Evolutionary conservation across 306 rosid species (phyloP).

Genomic region (Vigna angularis): DNA sequence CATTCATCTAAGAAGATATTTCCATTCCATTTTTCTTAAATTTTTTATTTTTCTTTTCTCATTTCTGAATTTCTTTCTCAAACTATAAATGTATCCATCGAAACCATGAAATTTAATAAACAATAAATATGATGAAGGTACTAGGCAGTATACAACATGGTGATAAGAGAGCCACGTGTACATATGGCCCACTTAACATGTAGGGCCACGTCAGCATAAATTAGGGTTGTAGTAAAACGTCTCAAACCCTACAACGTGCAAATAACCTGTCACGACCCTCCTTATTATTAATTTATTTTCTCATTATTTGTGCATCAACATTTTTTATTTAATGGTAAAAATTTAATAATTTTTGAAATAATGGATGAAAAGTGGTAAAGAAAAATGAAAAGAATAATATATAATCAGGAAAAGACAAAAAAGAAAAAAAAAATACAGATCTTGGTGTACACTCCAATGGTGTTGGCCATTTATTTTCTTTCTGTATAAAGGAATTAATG

Average conservation of each 20-base stretch:
- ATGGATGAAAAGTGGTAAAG: no score
- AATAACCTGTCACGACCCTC: background rate
- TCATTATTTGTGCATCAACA: background rate
- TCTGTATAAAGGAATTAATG: no score
- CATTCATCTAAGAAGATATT: no score
- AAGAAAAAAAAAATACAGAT: background rate
- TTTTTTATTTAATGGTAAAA: background rate
- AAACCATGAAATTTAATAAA: background rate
- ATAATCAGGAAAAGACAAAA: background rate
- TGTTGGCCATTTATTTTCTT: background rate
- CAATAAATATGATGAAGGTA: slow-evolving; percentile 28
- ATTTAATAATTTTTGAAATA: no score
- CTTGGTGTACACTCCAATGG: background rate
- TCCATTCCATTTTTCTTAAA: no score
- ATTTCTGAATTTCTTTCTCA: background rate
- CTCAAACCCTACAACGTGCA: slow-evolving; percentile 3
- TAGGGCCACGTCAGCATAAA: slow-evolving; percentile 12
- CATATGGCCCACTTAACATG: background rate
- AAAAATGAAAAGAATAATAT: background rate
- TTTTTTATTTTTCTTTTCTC: background rate
- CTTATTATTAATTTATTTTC: background rate
- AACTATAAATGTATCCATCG: background rate
- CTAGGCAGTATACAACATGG: background rate
- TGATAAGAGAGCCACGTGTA: slow-evolving; percentile 21
- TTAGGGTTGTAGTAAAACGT: background rate